A percentile compares a stretch with the other conserved stretches of the same genome.
Conservation (phyloP, 2,329 filamentous ascomycete species). For the Pyrenochaeta sp. region DNA sequence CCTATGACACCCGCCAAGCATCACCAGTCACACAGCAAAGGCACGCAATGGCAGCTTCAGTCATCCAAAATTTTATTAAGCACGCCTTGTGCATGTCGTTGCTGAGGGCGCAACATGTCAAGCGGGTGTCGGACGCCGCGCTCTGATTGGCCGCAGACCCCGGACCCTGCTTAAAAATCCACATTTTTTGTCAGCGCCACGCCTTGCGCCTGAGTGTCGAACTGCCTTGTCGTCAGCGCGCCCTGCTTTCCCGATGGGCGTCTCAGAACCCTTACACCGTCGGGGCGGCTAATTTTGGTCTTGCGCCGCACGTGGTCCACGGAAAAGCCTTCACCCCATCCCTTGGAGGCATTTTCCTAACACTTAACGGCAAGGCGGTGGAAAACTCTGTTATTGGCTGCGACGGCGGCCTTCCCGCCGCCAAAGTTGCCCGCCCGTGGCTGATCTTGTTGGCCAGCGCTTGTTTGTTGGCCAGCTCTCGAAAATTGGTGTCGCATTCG, state of each 20-base stretch:
- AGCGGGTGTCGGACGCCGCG: neutral
- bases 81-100: slow-evolving; percentile 17
- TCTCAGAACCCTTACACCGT: too few species aligned
- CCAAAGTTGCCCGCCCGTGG: slow-evolving; percentile 17
- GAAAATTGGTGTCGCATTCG: slow-evolving; percentile 17
- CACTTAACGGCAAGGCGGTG: slow-evolving; percentile 18
- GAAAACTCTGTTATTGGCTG: slow-evolving; percentile 27
- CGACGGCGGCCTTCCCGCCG: slow-evolving; percentile 8
- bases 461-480: slow-evolving; percentile 11
- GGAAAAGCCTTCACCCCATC: slow-evolving; percentile 8
- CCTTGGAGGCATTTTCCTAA: slow-evolving; percentile 21
- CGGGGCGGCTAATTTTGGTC: slow-evolving; percentile 17
- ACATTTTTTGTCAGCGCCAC: slow-evolving; percentile 19
- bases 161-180: slow-evolving; percentile 23
- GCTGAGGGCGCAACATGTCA: slow-evolving; percentile 6
- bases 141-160: slow-evolving; percentile 15
- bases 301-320: slow-evolving; percentile 2
- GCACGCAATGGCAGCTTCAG: too few species aligned
- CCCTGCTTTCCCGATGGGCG: slow-evolving; percentile 19
- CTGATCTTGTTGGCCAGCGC: slow-evolving; percentile 5
- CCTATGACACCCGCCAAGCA: slow-evolving; percentile 23
- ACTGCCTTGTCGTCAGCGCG: slow-evolving; percentile 10
- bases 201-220: slow-evolving; percentile 10
- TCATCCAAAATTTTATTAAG: slow-evolving; percentile 12
- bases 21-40: slow-evolving; percentile 7